These are phyloP conservation scores for Arctium lappa DNA, from an alignment of 129 eudicot genomes.

Conservation along the genomic window DNA sequence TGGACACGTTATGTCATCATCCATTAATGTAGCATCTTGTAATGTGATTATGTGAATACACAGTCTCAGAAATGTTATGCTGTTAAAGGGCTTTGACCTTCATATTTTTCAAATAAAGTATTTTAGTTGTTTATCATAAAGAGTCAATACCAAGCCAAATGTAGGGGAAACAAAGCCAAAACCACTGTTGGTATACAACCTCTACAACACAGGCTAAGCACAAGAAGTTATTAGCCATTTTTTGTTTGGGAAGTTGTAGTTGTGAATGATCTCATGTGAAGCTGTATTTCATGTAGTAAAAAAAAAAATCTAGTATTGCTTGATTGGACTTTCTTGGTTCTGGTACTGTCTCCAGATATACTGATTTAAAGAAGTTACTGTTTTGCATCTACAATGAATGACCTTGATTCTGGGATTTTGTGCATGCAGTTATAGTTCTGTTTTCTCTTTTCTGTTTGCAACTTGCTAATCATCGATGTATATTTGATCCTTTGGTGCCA, in stretches of 20 bases:
- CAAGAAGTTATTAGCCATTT: not conserved
- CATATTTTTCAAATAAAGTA: not conserved
- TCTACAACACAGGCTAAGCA: not conserved
- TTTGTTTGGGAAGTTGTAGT: not conserved
- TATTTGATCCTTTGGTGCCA: not conserved
- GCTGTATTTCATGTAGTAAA: not conserved
- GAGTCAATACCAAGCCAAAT: not conserved
- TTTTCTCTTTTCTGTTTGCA: not conserved
- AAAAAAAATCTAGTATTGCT: not conserved
- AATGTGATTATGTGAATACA: not conserved
- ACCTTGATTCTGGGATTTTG: not conserved
- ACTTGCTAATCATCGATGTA: not conserved
- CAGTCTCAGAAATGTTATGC: not conserved
- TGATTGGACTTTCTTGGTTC: not conserved
- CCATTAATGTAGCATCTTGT: not conserved
- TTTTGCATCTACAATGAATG: not conserved
- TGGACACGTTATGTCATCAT: not conserved
- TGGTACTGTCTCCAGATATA: not conserved
- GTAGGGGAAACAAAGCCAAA: not conserved
- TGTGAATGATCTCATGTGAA: not conserved
- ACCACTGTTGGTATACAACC: not conserved
- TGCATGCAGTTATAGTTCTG: not conserved
- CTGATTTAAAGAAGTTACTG: not conserved
- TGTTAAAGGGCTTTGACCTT: not conserved
- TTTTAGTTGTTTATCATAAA: not conserved